Base-by-base conservation (phyloP, 441 rosid genomes). In the Biscutella laevigata region DNA sequence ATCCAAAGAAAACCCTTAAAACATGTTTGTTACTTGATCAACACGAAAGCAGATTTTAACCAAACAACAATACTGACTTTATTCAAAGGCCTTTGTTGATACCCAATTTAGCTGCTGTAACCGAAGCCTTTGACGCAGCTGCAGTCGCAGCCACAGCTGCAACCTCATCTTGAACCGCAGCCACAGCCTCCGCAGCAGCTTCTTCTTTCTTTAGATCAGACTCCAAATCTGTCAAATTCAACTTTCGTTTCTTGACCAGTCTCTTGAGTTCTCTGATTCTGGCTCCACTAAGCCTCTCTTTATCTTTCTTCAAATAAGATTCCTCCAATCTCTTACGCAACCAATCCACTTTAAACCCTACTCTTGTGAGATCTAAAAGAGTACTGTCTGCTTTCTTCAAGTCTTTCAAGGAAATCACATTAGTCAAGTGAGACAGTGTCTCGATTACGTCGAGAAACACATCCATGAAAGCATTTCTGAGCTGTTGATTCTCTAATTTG, bases 401-500 rank as follows among this genome's bases (percentile, higher is more conserved):
- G 9, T n/a, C 47, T n/a, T 16, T 12, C 20, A 2, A 0, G 7
- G 37, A n/a, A 6, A 53, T 17, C 1, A 17, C 28, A 0, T 4
- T 4, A 4, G 29, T 14, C 0, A 28, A 4, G 16, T 17, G 2
- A 13, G 28, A 1, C 28, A 54, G 4, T 28, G 9, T 17, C 16
- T 46, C 35, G 6, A 58, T 58, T 24, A 46, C 45, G 30, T 27
- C 54, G 9, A 58, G 46, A 10, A 58, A 46, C 4, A 19, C 41
- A 6, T 27, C 14, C 54, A 58, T 27, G 55, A 35, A 58, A 12
- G 46, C 38, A 46, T 45, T 27, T 14, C 46, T 57, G 15, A 58
- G 20, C 21, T 3, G 37, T 58, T 46, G 35, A 17, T 27, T 53
- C 37, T n/a, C 19, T 16, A n/a, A 4, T 7, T 5, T n/a, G 12